Conservation (phyloP, 1,284 basidiomycete genomes). For the Pseudozyma sp. region DNA sequence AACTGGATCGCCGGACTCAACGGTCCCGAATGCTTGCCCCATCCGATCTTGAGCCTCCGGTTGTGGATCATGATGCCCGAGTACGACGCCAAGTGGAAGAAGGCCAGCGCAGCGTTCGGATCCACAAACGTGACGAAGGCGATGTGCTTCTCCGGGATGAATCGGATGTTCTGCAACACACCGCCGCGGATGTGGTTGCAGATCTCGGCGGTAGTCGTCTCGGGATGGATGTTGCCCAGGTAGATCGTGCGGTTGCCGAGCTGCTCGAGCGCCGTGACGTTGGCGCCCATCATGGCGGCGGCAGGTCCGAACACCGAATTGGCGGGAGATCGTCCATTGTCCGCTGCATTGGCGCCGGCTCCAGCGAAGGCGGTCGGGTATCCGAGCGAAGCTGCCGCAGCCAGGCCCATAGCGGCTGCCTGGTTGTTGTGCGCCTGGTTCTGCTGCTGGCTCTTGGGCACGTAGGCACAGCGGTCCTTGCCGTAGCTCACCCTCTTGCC, state of each 20-base stretch:
- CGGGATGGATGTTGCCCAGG: slow-evolving; percentile 67
- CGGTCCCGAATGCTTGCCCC: slow-evolving; percentile 67
- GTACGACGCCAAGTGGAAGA: slow-evolving; percentile 65
- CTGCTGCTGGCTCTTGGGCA: slow-evolving; percentile 67
- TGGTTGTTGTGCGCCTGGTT: slow-evolving; percentile 68
- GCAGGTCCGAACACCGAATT: slow-evolving; percentile 53
- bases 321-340: slow-evolving; percentile 40
- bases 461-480: slow-evolving; percentile 67
- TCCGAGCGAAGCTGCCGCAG: slow-evolving; percentile 65
- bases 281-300: slow-evolving; percentile 52
- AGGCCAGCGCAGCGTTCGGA: slow-evolving; percentile 64
- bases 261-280: slow-evolving; percentile 54
- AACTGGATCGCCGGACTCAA: slow-evolving; percentile 66
- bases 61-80: slow-evolving; percentile 67
- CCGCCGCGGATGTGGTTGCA: slow-evolving; percentile 69
- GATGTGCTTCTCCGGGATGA: slow-evolving; percentile 67
- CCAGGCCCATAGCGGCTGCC: slow-evolving; percentile 67
- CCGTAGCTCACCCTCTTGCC: slow-evolving; percentile 66
- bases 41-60: slow-evolving; percentile 66
- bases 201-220: slow-evolving; percentile 67
- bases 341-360: slow-evolving; percentile 13
- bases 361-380: slow-evolving; percentile 59
- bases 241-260: slow-evolving; percentile 68
- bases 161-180: slow-evolving; percentile 65
- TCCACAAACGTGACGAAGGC: slow-evolving; percentile 68